phyloP scores from a whole-genome alignment of 768 basidiomycete genomes.

The Termitomyces sp. region DNA sequence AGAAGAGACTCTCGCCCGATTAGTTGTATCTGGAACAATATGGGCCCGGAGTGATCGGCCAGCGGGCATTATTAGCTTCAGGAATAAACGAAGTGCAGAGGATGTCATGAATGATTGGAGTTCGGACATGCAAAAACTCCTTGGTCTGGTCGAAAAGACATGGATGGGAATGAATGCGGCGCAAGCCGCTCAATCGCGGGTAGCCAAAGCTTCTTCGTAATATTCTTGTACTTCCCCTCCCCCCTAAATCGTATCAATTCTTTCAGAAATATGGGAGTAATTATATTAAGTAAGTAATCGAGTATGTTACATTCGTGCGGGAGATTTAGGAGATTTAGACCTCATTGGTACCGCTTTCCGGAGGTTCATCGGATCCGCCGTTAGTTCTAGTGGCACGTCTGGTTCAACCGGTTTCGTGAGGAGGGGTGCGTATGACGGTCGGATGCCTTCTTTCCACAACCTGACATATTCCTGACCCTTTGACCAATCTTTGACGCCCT shows the following conservation, averaged over 20 bases:
- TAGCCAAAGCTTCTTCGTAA: constrained; percentile 28
- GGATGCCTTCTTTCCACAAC: constrained; percentile 64
- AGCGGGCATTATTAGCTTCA: constrained; percentile 84
- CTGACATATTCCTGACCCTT: constrained; percentile 66
- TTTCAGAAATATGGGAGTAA: neutral
- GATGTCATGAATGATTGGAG: constrained; percentile 99
- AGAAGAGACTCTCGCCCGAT: constrained; percentile 80
- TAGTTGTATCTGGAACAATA: constrained; percentile 88
- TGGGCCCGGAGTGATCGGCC: constrained; percentile 95
- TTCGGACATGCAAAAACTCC: constrained; percentile 88
- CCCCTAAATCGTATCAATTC: constrained; percentile 13
- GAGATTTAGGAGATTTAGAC: neutral
- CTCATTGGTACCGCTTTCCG: neutral
- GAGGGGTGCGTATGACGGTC: constrained; percentile 59
- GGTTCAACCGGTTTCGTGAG: constrained; percentile 34
- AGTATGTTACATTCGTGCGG: neutral
- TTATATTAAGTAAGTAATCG: neutral
- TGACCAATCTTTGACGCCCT: constrained; percentile 54
- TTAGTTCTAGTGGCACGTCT: constrained; percentile 4
- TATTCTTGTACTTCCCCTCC: constrained; percentile 6
- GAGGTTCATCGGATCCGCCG: constrained; percentile 4
- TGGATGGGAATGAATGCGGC: constrained; percentile 96
- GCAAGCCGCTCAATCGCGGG: constrained; percentile 72
- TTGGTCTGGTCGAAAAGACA: constrained; percentile 94
- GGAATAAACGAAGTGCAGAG: constrained; percentile 74